Base-by-base conservation (phyloP, 1,139 yeast genomes). In the Hanseniaspora gamundiae region DNA sequence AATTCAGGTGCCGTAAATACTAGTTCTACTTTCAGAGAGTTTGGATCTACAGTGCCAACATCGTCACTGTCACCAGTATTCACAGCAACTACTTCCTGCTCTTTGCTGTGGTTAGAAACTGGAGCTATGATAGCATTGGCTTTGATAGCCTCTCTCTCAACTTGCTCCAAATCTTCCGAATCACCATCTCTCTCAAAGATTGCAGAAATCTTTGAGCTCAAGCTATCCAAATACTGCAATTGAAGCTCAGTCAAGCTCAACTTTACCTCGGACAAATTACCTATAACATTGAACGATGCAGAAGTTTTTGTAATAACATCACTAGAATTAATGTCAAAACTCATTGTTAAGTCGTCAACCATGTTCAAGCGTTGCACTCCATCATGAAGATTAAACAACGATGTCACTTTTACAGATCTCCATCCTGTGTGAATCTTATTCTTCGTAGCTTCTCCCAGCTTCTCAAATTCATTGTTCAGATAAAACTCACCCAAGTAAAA, bases 401-500 rank as follows among this genome's bases (percentile, higher is more conserved):
- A 81, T 1, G 73, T 62, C 29, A 88, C 62, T 45, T 73, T 74
- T 9, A 88, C 78, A 40, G 85, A 78, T 36, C 91, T 67, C 20
- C 93, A 67, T 1, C 95, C 94, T 9, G 86, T 72, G 13, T 67
- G 58, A 16, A 80, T 74, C 13, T 71, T 58, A 51, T 81, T 80
- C 41, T 78, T 65, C 8, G 65, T 57, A 3, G 52, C 59, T 4
- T 42, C 39, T 6, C 48, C 55, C 7, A 58, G 50, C 6, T 55
- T 54, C 2, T 57, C 54, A 55, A 86, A 86, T 11, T 64, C 62
- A 59, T 88, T 91, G 4, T 71, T 66, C 21, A 88, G 77, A 54
- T 73, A 82, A 10, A 91, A 65, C 58, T 91, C 95, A 49, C 99
- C 99, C 45, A 88, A 68, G 53, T 84, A 77, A 5, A 84, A 76